Percentiles rank a stretch among this genome's conserved stretches.
Evolutionary conservation across 345 rosid genomes (phyloP).

Genomic region (Leavenworthia alabamica): DNA sequence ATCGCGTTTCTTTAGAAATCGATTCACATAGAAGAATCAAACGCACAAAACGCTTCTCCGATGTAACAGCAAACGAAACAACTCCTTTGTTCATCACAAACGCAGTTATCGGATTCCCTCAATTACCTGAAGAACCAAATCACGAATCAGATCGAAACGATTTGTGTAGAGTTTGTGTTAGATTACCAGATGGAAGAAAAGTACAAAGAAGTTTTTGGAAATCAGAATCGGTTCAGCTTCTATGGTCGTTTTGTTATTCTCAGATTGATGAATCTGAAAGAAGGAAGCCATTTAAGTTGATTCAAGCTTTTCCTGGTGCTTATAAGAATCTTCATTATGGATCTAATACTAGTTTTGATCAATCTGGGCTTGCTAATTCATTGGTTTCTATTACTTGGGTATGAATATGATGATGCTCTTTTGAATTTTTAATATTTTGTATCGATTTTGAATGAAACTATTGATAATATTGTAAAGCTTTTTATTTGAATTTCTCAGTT

Average conservation of each 20-base stretch:
- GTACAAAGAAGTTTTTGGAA: constrained; percentile 57
- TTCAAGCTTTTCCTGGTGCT: constrained; percentile 74
- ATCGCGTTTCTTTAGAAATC: neutral
- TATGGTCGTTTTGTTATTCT: constrained; percentile 79
- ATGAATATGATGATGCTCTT: constrained; percentile 17
- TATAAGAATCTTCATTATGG: constrained; percentile 54
- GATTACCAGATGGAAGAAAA: constrained; percentile 85
- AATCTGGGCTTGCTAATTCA: constrained; percentile 78
- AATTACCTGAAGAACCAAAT: constrained; percentile 69
- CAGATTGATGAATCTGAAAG: constrained; percentile 48
- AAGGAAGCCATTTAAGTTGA: constrained; percentile 51
- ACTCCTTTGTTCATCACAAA: neutral
- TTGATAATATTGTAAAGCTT: neutral
- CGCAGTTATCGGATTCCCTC: constrained; percentile 47
- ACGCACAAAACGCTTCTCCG: constrained; percentile 11
- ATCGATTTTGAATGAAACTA: neutral
- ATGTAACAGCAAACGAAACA: neutral
- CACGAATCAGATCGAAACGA: constrained; percentile 56
- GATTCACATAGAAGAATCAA: constrained; percentile 1
- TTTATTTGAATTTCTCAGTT: neutral
- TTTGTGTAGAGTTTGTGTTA: constrained; percentile 70
- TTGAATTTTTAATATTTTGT: neutral
- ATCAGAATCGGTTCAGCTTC: constrained; percentile 70
- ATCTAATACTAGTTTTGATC: constrained; percentile 49
- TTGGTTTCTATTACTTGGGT: constrained; percentile 72